These are phyloP conservation scores for Angomonas ambiguus DNA, from an alignment of 208 protist genomes.

Conservation along the genomic window DNA sequence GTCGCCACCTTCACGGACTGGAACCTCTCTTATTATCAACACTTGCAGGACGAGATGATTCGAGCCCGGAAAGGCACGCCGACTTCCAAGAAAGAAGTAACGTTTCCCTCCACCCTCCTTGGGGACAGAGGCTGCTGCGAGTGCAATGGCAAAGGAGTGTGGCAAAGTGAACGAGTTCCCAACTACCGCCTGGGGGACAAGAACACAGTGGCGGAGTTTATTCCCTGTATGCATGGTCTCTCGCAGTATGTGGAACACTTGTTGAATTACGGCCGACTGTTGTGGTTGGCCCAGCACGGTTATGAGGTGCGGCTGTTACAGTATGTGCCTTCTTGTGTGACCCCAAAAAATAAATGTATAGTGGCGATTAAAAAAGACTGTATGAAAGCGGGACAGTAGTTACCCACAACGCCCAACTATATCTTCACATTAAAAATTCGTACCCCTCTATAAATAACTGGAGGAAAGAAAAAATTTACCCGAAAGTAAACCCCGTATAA, in stretches of 20 bases:
- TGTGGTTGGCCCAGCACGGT: constrained; percentile 40
- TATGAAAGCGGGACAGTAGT: not conserved
- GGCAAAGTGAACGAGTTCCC: constrained; percentile 3
- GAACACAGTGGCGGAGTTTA: constrained; percentile 28
- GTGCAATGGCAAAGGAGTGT: not conserved
- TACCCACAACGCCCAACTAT: no score
- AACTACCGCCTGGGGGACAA: not conserved
- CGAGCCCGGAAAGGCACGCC: not conserved
- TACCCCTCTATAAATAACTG: not conserved
- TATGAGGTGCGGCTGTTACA: constrained; percentile 51
- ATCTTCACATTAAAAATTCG: constrained; percentile 10
- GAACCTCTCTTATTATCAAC: constrained; percentile 56
- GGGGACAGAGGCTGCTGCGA: not conserved
- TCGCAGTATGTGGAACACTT: constrained; percentile 39
- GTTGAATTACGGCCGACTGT: constrained; percentile 68
- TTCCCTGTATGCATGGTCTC: constrained; percentile 49
- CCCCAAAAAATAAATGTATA: constrained; percentile 77
- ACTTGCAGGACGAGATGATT: not conserved
- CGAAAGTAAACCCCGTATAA: no score
- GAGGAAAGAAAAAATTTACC: not conserved
- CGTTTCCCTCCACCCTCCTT: not conserved
- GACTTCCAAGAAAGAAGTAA: not conserved
- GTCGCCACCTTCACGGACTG: constrained; percentile 67
- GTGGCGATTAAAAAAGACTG: constrained; percentile 22
- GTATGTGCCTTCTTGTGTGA: constrained; percentile 71